These are phyloP conservation scores for Pyrenochaeta sp. DNA, from an alignment of 2,329 filamentous ascomycete species.

Conservation along the genomic window DNA sequence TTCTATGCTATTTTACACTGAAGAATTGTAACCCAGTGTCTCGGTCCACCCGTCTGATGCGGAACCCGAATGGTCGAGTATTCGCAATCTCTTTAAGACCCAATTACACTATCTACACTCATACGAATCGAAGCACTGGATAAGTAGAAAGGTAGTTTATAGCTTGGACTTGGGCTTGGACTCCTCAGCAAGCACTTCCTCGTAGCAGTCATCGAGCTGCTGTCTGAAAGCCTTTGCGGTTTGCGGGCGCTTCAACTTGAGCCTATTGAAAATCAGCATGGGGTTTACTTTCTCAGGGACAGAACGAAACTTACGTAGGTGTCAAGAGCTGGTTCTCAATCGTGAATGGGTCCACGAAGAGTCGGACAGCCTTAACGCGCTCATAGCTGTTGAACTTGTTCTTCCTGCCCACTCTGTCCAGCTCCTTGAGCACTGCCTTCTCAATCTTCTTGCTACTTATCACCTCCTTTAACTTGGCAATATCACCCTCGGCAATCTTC, in stretches of 20 bases:
- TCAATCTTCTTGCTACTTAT: slow-evolving; percentile 74
- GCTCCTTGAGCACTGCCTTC: slow-evolving; percentile 77
- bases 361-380: slow-evolving; percentile 74
- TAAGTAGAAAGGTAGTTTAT: slow-evolving; percentile 42
- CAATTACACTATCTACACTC: slow-evolving; percentile 7
- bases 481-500: slow-evolving; percentile 70
- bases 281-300: background rate
- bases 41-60: slow-evolving; percentile 1
- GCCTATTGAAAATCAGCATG: slow-evolving; percentile 52
- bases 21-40: background rate
- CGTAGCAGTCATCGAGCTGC: slow-evolving; percentile 68
- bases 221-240: slow-evolving; percentile 68
- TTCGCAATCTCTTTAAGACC: slow-evolving; percentile 4
- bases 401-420: slow-evolving; percentile 80
- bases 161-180: slow-evolving; percentile 56
- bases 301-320: slow-evolving; percentile 73
- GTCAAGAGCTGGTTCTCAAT: slow-evolving; percentile 92
- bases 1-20: slow-evolving; percentile 5
- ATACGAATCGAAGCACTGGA: background rate
- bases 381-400: slow-evolving; percentile 94
- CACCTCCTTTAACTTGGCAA: slow-evolving; percentile 72
- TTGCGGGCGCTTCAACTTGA: slow-evolving; percentile 77
- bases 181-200: slow-evolving; percentile 58
- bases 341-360: slow-evolving; percentile 89
- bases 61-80: background rate